A percentile compares a stretch with the other conserved stretches of the same genome.
phyloP scores from a whole-genome alignment of 192 early-diverging fungal genomes.

The Paraglomus brasilianum region DNA sequence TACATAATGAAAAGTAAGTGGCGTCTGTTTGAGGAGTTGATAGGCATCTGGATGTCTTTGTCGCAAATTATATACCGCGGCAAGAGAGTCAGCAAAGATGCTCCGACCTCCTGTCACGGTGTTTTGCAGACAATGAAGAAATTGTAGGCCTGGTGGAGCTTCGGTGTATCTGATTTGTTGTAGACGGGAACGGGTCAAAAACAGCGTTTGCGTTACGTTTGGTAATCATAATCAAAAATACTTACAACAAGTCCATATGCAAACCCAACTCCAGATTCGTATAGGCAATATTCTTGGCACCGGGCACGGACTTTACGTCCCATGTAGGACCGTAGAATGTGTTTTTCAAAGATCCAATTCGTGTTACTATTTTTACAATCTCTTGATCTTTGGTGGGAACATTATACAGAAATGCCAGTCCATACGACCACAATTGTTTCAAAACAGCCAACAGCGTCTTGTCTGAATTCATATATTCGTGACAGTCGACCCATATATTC shows the following conservation, averaged over 20 bases:
- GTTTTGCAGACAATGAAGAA: slow-evolving; percentile 77
- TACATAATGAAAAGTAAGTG: slow-evolving; percentile 78
- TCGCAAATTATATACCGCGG: slow-evolving; percentile 63
- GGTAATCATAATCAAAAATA: neutral
- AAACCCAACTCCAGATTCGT: slow-evolving; percentile 75
- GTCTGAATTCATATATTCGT: slow-evolving; percentile 56
- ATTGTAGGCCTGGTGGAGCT: slow-evolving; percentile 75
- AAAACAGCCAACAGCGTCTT: slow-evolving; percentile 54
- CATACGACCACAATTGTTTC: slow-evolving; percentile 60
- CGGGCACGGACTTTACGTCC: slow-evolving; percentile 73
- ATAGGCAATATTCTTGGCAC: slow-evolving; percentile 85
- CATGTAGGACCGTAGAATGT: slow-evolving; percentile 77
- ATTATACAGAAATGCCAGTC: slow-evolving; percentile 64
- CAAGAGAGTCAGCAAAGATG: slow-evolving; percentile 75
- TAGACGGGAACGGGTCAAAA: neutral
- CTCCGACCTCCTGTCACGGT: slow-evolving; percentile 70
- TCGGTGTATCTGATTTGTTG: slow-evolving; percentile 67
- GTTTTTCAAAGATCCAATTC: slow-evolving; percentile 67
- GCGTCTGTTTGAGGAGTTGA: slow-evolving; percentile 50
- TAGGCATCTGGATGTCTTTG: slow-evolving; percentile 58
- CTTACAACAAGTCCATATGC: slow-evolving; percentile 87
- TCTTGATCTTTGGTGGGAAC: slow-evolving; percentile 58
- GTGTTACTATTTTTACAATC: slow-evolving; percentile 58
- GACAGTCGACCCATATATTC: slow-evolving; percentile 52
- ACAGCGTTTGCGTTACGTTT: slow-evolving; percentile 9